Evolutionary conservation across 1,284 basidiomycete species (phyloP).

Genomic region (Moniliella sp.): DNA sequence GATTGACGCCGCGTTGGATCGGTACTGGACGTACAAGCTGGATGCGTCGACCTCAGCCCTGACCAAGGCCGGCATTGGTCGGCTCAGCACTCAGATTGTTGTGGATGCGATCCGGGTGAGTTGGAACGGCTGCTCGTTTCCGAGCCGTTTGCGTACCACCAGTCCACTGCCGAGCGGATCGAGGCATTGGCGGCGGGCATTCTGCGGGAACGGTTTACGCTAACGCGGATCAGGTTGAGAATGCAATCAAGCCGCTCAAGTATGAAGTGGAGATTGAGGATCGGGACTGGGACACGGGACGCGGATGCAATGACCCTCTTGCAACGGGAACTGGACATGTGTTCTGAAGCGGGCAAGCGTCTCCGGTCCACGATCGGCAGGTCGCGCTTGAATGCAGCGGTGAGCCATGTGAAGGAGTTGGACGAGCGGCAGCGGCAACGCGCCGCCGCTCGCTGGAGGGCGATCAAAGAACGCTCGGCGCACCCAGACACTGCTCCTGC

Average conservation of each 20-base stretch:
- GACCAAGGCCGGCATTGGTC: conserved; percentile 87
- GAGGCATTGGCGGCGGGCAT: conserved; percentile 77
- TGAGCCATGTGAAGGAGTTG: conserved; percentile 58
- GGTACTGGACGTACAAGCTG: conserved; percentile 86
- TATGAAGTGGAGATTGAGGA: conserved; percentile 62
- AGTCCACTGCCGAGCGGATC: conserved; percentile 63
- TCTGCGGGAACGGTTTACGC: conserved; percentile 65
- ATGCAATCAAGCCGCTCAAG: conserved; percentile 98
- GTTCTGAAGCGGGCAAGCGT: conserved; percentile 62
- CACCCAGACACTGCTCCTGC: not conserved
- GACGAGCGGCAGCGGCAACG: conserved; percentile 61
- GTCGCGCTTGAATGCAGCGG: conserved; percentile 50
- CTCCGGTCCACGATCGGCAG: conserved; percentile 71
- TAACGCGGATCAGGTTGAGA: conserved; percentile 94
- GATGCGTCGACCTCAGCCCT: conserved; percentile 72
- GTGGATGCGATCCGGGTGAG: conserved; percentile 66
- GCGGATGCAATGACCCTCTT: conserved; percentile 57
- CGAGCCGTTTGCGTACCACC: conserved; percentile 81
- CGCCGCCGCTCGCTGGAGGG: conserved; percentile 29
- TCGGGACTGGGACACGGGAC: conserved; percentile 70
- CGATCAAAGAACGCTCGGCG: not conserved
- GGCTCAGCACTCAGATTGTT: conserved; percentile 78
- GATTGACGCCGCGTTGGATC: conserved; percentile 50
- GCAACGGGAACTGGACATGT: conserved; percentile 61
- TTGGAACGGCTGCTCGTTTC: conserved; percentile 61